A percentile compares a stretch with the other conserved stretches of the same genome.
Conservation (phyloP, 2,329 filamentous ascomycete species). For the Pseudophaeomoniella oleicola region DNA sequence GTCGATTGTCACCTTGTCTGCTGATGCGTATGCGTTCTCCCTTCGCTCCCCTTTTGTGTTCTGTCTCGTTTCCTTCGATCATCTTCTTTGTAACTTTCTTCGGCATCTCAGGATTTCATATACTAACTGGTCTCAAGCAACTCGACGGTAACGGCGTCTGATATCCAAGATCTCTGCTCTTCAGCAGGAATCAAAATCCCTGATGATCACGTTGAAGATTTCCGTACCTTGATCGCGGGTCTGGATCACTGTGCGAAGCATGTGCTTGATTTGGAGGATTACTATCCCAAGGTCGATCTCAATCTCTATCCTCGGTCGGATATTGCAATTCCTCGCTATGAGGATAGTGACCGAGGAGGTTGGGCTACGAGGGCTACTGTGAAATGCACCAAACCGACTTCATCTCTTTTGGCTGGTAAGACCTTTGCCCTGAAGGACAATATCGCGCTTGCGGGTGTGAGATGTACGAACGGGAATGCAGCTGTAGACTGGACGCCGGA, state of each 20-base stretch:
- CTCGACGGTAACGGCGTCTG: background rate
- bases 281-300: background rate
- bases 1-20: background rate
- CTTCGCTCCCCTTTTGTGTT: background rate
- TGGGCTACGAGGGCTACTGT: background rate
- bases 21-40: background rate
- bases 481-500: conserved; percentile 35
- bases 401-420: conserved; percentile 23
- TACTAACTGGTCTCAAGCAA: background rate
- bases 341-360: background rate
- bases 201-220: background rate
- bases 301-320: background rate
- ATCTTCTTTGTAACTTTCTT: background rate
- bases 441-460: conserved; percentile 38
- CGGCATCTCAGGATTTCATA: background rate
- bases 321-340: background rate
- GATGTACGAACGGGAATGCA: conserved; percentile 38
- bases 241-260: background rate
- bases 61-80: background rate
- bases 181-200: background rate
- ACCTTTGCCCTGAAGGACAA: conserved; percentile 40
- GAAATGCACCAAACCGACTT: conserved; percentile 4
- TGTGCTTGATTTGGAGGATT: background rate
- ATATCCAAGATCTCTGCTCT: background rate
- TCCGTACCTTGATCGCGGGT: background rate